phyloP scores from a whole-genome alignment of 2,329 filamentous ascomycete genomes.

The Emmonsiellopsis sp. region DNA sequence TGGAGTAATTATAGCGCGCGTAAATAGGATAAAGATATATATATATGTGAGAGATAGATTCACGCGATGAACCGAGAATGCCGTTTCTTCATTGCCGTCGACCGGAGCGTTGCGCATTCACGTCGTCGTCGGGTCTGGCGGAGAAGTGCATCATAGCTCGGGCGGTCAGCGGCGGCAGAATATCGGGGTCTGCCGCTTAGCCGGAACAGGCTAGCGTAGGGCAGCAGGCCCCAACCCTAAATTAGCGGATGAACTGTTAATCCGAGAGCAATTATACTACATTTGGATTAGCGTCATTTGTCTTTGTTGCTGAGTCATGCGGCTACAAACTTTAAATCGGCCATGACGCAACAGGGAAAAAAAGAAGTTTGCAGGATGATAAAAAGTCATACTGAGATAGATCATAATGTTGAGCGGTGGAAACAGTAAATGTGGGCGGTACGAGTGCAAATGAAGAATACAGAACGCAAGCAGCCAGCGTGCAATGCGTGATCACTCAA shows the following conservation, averaged over 20 bases:
- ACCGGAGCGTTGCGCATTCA: not conserved
- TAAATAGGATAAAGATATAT: too few species aligned
- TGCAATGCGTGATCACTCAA: not conserved
- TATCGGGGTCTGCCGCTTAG: not conserved
- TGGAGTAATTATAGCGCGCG: too few species aligned
- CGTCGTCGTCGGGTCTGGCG: not conserved
- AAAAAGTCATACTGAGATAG: too few species aligned
- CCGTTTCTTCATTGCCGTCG: too few species aligned
- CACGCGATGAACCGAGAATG: not conserved
- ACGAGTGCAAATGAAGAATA: not conserved
- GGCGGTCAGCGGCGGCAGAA: not conserved
- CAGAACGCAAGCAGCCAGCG: not conserved
- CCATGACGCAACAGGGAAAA: too few species aligned
- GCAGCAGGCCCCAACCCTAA: not conserved
- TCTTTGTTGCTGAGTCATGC: not conserved
- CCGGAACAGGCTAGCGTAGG: not conserved
- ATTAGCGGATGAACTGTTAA: conserved; percentile 1
- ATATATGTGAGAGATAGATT: too few species aligned
- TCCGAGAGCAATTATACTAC: not conserved
- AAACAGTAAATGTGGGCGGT: not conserved
- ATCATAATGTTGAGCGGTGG: too few species aligned
- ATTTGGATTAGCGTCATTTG: not conserved
- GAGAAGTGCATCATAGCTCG: not conserved
- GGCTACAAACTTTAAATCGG: not conserved
- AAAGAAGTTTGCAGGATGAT: too few species aligned